Evolutionary conservation across 2,329 filamentous ascomycete species (phyloP).

Genomic region (Xylaria sp.): DNA sequence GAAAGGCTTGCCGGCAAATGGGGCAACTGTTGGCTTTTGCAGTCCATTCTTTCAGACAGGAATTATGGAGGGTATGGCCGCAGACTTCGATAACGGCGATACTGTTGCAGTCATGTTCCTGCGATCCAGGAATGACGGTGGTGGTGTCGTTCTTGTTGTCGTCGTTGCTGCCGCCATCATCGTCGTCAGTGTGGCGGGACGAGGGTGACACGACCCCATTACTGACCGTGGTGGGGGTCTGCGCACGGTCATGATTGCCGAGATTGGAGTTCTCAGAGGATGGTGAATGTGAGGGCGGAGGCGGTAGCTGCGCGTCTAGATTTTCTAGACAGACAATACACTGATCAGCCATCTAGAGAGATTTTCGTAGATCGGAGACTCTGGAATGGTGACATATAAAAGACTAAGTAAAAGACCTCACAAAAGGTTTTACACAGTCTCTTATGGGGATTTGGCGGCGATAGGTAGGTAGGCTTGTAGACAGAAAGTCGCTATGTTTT

Average conservation of each 20-base stretch:
- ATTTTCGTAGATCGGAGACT: constrained; percentile 30
- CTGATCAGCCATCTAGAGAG: constrained; percentile 52
- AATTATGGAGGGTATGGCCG: constrained; percentile 87
- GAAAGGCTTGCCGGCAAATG: constrained; percentile 89
- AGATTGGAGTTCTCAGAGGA: constrained; percentile 16
- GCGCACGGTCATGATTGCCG: constrained; percentile 9
- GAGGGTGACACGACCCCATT: constrained; percentile 21
- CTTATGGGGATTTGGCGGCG: constrained; percentile 5
- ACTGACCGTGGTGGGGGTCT: constrained; percentile 14
- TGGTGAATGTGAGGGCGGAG: constrained; percentile 26
- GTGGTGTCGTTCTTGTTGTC: constrained; percentile 19
- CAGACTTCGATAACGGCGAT: constrained; percentile 66
- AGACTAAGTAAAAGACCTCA: constrained; percentile 35
- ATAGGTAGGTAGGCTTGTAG: neutral
- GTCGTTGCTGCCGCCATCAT: constrained; percentile 17
- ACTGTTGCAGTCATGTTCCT: constrained; percentile 32
- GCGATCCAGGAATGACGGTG: constrained; percentile 22
- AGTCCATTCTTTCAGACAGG: constrained; percentile 89
- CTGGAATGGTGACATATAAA: constrained; percentile 34
- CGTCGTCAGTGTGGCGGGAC: constrained; percentile 28
- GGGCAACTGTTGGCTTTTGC: constrained; percentile 97
- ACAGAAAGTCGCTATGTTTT: constrained; percentile 20
- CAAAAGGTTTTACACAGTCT: constrained; percentile 15
- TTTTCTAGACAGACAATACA: constrained; percentile 66
- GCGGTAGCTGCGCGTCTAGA: constrained; percentile 36